These are phyloP conservation scores for Penicillium sp. DNA, from an alignment of 2,329 filamentous ascomycete species.

Conservation along the genomic window DNA sequence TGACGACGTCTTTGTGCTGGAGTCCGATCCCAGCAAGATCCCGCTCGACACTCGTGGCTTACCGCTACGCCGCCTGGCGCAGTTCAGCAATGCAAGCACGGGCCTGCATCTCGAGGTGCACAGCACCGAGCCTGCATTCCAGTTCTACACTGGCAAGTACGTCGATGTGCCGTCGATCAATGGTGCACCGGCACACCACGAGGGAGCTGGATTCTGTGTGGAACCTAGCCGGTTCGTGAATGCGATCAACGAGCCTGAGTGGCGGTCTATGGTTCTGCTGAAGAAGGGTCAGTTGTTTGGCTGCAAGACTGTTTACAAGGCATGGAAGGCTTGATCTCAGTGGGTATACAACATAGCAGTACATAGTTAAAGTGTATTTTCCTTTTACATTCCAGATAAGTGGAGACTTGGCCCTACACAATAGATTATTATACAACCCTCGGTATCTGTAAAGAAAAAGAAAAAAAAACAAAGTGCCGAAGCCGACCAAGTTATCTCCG, in stretches of 20 bases:
- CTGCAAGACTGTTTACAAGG: conserved; percentile 75
- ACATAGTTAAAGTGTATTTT: background rate
- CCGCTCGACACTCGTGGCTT: conserved; percentile 64
- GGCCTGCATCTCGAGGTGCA: conserved; percentile 79
- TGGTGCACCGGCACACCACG: conserved; percentile 60
- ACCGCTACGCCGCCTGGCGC: conserved; percentile 65
- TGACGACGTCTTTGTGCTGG: conserved; percentile 86
- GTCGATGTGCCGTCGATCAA: conserved; percentile 69
- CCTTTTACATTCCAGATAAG: background rate
- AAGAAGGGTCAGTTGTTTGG: conserved; percentile 85
- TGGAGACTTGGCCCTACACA: background rate
- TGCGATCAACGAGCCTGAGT: conserved; percentile 75
- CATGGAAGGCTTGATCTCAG: conserved; percentile 62
- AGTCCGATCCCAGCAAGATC: conserved; percentile 58
- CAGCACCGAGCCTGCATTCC: conserved; percentile 93
- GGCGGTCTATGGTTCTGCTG: conserved; percentile 73
- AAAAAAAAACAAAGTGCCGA: background rate
- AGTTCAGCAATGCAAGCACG: conserved; percentile 70
- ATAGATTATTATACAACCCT: background rate
- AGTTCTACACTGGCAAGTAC: conserved; percentile 90
- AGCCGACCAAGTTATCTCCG: background rate
- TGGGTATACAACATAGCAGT: background rate
- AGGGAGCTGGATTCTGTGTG: conserved; percentile 80
- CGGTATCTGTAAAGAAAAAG: too few relatives aligned
- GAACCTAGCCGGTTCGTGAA: conserved; percentile 92